These are phyloP conservation scores for Tuber brumale DNA, from an alignment of 495 filamentous ascomycete species.

Conservation along the genomic window DNA sequence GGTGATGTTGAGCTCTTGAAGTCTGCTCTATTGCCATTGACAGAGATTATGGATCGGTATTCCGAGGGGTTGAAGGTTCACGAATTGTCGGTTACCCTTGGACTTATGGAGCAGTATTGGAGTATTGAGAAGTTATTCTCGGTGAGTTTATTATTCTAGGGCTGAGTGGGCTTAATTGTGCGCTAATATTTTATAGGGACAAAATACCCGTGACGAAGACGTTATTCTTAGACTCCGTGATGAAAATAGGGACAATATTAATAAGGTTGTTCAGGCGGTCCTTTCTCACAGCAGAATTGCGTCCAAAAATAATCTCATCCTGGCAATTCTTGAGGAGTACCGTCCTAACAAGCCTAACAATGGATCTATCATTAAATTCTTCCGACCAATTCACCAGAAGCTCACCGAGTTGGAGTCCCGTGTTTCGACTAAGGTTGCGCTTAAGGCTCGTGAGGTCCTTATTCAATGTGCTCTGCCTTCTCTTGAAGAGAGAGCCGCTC, in stretches of 20 bases:
- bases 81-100: slow-evolving; percentile 75
- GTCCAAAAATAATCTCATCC: slow-evolving; percentile 87
- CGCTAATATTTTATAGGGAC: slow-evolving; percentile 46
- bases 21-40: slow-evolving; percentile 67
- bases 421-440: slow-evolving; percentile 83
- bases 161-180: not conserved
- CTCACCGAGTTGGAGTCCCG: slow-evolving; percentile 88
- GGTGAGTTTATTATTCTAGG: slow-evolving; percentile 13
- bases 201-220: slow-evolving; percentile 81
- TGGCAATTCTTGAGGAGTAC: slow-evolving; percentile 90
- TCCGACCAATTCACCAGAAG: slow-evolving; percentile 76
- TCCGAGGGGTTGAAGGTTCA: slow-evolving; percentile 84
- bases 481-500: slow-evolving; percentile 82
- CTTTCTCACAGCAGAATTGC: slow-evolving; percentile 88
- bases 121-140: slow-evolving; percentile 82
- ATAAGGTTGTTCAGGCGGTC: slow-evolving; percentile 76
- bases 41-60: slow-evolving; percentile 75
- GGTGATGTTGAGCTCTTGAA: slow-evolving; percentile 62
- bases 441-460: slow-evolving; percentile 92
- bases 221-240: slow-evolving; percentile 90
- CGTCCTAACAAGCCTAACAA: slow-evolving; percentile 86
- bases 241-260: slow-evolving; percentile 86
- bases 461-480: slow-evolving; percentile 96
- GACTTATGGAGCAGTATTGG: slow-evolving; percentile 70
- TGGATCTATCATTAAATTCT: slow-evolving; percentile 79